Percentiles rank a stretch among this genome's conserved stretches.
Evolutionary conservation across 306 rosid genomes (phyloP).

Genomic region (Prunus fruticosa): DNA sequence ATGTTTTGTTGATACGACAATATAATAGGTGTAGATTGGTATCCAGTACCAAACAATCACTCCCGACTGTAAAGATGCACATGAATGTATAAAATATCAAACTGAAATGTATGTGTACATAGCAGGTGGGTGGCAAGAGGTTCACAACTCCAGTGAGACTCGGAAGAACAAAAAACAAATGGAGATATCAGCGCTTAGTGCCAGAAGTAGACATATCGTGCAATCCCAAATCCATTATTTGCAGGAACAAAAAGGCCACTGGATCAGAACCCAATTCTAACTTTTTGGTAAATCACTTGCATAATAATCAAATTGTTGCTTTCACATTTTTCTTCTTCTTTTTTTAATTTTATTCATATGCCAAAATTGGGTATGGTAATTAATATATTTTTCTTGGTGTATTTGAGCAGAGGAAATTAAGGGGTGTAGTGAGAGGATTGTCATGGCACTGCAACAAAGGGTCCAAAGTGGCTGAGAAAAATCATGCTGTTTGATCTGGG

Average conservation of each 20-base stretch:
- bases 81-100: neutral
- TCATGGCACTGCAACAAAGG: conserved; percentile 18
- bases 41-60: neutral
- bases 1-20: neutral
- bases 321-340: neutral
- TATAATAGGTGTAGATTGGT: neutral
- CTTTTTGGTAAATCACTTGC: conserved; percentile 24
- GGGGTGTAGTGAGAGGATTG: conserved; percentile 29
- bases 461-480: neutral
- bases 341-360: neutral
- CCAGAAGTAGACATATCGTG: conserved; percentile 27
- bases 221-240: conserved; percentile 13
- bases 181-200: conserved; percentile 26
- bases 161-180: conserved; percentile 4
- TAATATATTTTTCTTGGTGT: neutral
- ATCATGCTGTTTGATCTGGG: conserved; percentile 3
- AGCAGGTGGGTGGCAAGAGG: neutral
- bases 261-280: conserved; percentile 6
- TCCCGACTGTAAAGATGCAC: neutral
- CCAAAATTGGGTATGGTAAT: neutral
- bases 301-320: neutral
- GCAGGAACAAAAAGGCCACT: conserved; percentile 21
- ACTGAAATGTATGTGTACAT: neutral
- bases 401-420: conserved; percentile 39
- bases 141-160: conserved; percentile 8